phyloP scores from a whole-genome alignment of 2,329 filamentous ascomycete species.

The Metarhizium guizhouense region DNA sequence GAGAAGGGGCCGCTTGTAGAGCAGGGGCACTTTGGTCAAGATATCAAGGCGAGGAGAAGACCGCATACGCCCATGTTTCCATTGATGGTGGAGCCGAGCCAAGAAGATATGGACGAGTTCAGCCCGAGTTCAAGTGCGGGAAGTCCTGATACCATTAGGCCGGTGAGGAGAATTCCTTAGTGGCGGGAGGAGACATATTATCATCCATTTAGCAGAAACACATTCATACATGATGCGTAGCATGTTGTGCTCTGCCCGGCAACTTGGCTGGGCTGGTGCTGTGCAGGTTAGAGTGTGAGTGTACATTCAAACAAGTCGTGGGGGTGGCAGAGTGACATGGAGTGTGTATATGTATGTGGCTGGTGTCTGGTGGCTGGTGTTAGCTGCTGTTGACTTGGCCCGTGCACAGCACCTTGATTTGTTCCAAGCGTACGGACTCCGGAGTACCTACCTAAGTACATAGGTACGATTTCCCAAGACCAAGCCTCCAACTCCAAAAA shows the following conservation, averaged over 20 bases:
- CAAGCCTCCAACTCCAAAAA: neutral
- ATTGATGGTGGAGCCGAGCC: neutral
- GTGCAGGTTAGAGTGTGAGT: too few relatives aligned
- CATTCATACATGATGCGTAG: neutral
- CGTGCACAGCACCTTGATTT: neutral
- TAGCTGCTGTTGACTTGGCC: neutral
- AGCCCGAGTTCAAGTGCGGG: constrained; percentile 4
- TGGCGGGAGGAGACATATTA: neutral
- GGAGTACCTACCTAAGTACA: too few relatives aligned
- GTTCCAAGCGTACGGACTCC: too few relatives aligned
- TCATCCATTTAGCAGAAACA: neutral
- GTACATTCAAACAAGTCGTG: neutral
- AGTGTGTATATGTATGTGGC: too few relatives aligned
- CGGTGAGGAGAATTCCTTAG: constrained; percentile 1
- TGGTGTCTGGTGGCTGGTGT: neutral
- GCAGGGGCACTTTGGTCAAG: neutral
- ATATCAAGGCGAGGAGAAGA: neutral
- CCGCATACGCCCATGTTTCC: constrained; percentile 1
- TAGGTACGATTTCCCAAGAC: neutral
- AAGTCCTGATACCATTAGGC: constrained; percentile 11
- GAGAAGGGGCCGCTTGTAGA: neutral
- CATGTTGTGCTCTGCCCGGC: neutral
- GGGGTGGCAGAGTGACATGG: too few relatives aligned
- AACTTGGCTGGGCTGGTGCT: too few relatives aligned
- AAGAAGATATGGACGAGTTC: neutral